Percentiles rank a stretch among this genome's conserved stretches.
phyloP scores from a whole-genome alignment of 1,139 yeast species.

The Candida buenavistaensis region DNA sequence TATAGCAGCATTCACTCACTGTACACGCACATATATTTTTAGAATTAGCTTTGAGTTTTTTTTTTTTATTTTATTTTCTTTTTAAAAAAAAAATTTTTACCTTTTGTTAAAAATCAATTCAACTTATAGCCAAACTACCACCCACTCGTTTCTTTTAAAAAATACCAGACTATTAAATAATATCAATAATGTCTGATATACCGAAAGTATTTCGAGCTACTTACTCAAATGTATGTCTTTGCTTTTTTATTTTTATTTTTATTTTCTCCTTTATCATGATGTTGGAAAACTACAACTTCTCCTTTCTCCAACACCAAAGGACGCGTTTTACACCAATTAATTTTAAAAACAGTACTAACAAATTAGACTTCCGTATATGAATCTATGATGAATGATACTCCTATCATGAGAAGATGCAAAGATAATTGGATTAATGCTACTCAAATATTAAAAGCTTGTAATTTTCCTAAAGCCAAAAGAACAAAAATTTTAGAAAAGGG shows the following conservation, averaged over 20 bases:
- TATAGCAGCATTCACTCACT: too few species aligned
- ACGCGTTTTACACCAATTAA: slow-evolving; percentile 12
- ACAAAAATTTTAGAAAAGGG: slow-evolving; percentile 91
- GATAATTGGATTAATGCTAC: slow-evolving; percentile 99
- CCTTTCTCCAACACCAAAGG: slow-evolving; percentile 2
- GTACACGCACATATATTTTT: too few species aligned
- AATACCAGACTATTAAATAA: background rate
- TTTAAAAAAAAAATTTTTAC: too few species aligned
- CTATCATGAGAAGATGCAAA: slow-evolving; percentile 87
- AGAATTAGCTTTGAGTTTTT: too few species aligned
- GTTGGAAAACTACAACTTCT: slow-evolving; percentile 1
- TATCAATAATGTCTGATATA: slow-evolving; percentile 7
- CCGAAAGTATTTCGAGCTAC: slow-evolving; percentile 18
- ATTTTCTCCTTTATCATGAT: background rate
- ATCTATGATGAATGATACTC: slow-evolving; percentile 74
- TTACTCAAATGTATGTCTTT: slow-evolving; percentile 16
- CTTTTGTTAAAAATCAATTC: too few species aligned
- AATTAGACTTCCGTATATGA: slow-evolving; percentile 72
- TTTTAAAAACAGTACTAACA: slow-evolving; percentile 2
- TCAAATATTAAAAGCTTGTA: slow-evolving; percentile 90
- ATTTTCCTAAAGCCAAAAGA: slow-evolving; percentile 91
- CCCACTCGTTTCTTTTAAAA: too few species aligned
- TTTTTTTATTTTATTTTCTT: too few species aligned
- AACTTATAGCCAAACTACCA: too few species aligned
- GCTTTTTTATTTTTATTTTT: background rate